These are phyloP conservation scores for Xerocomus minutiporus DNA, from an alignment of 1,284 basidiomycete species.

Conservation along the genomic window DNA sequence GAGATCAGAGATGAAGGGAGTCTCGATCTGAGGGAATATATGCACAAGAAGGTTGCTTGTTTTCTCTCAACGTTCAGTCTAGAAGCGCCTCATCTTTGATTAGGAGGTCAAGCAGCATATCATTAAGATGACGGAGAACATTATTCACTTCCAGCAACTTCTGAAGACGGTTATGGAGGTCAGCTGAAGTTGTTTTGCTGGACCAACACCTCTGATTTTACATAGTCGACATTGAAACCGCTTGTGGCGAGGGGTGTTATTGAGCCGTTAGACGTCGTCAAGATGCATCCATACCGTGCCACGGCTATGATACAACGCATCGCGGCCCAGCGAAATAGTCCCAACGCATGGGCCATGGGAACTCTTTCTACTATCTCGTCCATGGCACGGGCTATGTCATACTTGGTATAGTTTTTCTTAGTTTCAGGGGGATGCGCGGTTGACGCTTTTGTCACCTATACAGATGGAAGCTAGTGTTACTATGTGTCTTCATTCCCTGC, in stretches of 20 bases:
- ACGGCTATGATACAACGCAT: conserved; percentile 50
- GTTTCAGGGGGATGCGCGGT: background rate
- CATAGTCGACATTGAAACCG: conserved; percentile 40
- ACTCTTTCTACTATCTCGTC: conserved; percentile 45
- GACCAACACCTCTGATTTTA: conserved; percentile 6
- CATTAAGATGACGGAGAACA: conserved; percentile 61
- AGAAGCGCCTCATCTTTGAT: conserved; percentile 1
- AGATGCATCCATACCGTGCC: conserved; percentile 36
- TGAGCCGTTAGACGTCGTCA: conserved; percentile 32
- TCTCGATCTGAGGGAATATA: conserved; percentile 81
- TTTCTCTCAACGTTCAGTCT: background rate
- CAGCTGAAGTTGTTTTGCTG: conserved; percentile 22
- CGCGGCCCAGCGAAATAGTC: conserved; percentile 39
- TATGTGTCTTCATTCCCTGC: conserved; percentile 71
- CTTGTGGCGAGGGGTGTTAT: conserved; percentile 31
- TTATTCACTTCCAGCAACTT: conserved; percentile 53
- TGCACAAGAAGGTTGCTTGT: conserved; percentile 75
- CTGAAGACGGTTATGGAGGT: conserved; percentile 73
- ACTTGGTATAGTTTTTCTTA: conserved; percentile 53
- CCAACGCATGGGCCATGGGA: conserved; percentile 41
- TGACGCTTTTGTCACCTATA: conserved; percentile 1
- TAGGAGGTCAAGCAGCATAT: conserved; percentile 69
- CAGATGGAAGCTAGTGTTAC: conserved; percentile 78
- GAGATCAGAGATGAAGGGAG: conserved; percentile 93
- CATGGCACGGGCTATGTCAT: conserved; percentile 76